Percentiles rank a stretch among this genome's conserved stretches.
Conservation (phyloP, 2,329 filamentous ascomycete species). For the Cladophialophora chaetospira region DNA sequence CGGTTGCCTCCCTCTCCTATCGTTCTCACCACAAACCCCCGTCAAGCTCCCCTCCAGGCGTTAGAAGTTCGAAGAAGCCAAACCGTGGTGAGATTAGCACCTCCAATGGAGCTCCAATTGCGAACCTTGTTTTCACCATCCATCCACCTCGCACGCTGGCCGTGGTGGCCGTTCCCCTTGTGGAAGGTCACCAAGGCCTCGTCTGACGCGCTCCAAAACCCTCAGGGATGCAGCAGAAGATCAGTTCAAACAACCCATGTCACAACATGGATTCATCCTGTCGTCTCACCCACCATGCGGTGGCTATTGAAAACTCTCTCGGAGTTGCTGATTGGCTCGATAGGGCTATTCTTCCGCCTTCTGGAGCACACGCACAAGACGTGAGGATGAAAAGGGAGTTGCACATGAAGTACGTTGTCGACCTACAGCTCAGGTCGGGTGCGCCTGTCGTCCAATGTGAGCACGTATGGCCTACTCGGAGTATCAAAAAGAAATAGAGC, state of each 20-base stretch:
- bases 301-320: constrained; percentile 13
- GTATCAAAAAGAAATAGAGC: too few species aligned
- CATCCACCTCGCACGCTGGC: background rate
- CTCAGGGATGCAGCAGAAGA: constrained; percentile 11
- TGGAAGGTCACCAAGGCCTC: background rate
- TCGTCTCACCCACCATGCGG: constrained; percentile 28
- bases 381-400: constrained; percentile 5
- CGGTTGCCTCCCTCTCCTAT: background rate
- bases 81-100: background rate
- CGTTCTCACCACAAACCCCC: background rate
- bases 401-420: constrained; percentile 6
- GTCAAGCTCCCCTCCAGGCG: background rate
- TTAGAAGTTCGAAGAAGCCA: background rate
- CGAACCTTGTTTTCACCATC: constrained; percentile 19
- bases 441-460: background rate
- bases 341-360: constrained; percentile 8
- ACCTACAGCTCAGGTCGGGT: too few species aligned
- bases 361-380: background rate
- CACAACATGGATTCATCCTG: constrained; percentile 30
- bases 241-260: constrained; percentile 30
- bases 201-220: constrained; percentile 28
- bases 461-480: too few species aligned
- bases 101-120: background rate
- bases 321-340: background rate
- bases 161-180: background rate